A percentile compares a stretch with the other conserved stretches of the same genome.
Evolutionary conservation across 2,329 filamentous ascomycete species (phyloP).

Genomic region (Lasiodiplodia sp.): DNA sequence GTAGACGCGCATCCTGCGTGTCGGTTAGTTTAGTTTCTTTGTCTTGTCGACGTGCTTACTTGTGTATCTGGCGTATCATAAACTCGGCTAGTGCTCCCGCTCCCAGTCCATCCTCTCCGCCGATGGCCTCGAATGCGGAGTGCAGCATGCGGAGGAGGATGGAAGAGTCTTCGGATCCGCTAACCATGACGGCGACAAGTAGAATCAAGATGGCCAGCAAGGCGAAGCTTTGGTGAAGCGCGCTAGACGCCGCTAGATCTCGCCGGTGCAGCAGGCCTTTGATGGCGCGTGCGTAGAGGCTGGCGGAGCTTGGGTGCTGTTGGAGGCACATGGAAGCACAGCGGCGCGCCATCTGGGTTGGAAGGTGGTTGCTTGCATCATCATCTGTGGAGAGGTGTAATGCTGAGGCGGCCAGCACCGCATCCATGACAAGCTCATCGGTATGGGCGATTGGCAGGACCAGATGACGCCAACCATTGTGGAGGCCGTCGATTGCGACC

Average conservation of each 20-base stretch:
- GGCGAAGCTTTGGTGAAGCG: neutral
- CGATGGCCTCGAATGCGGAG: neutral
- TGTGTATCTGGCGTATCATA: conserved; percentile 1
- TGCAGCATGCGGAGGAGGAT: neutral
- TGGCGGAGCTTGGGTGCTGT: neutral
- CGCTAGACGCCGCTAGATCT: neutral
- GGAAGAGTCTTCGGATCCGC: neutral
- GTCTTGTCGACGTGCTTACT: neutral
- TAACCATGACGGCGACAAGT: neutral
- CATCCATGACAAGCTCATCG: neutral
- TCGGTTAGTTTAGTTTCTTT: neutral
- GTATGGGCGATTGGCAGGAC: neutral
- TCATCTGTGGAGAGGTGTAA: neutral
- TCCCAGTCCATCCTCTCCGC: neutral
- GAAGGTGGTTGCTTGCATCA: too few relatives aligned
- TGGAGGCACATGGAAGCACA: neutral
- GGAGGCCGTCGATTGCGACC: neutral
- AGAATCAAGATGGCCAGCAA: neutral
- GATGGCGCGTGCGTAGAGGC: neutral
- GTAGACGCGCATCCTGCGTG: neutral
- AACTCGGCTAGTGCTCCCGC: neutral
- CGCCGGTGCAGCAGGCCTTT: neutral
- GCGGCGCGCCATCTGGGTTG: neutral
- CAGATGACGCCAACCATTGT: conserved; percentile 1
- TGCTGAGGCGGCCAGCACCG: neutral